Percentiles rank a stretch among this genome's conserved stretches.
phyloP scores from a whole-genome alignment of 2,329 filamentous ascomycete genomes.

The Amylocarpus encephaloides region DNA sequence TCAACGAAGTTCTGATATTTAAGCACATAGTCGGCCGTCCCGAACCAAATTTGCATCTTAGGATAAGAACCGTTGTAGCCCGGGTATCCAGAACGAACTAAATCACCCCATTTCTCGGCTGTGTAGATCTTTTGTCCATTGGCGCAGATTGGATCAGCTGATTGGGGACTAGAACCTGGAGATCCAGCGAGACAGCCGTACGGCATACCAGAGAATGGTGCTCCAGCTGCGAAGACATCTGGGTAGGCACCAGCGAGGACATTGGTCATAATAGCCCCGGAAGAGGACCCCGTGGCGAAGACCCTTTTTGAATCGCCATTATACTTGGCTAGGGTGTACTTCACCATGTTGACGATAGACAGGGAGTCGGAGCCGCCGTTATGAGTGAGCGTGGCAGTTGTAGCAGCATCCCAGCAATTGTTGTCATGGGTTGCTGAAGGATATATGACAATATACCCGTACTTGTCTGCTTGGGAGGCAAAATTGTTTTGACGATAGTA shows the following conservation, averaged over 20 bases:
- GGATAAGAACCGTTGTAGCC: slow-evolving; percentile 29
- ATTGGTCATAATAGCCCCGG: slow-evolving; percentile 47
- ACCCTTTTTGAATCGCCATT: slow-evolving; percentile 44
- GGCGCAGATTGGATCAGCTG: slow-evolving; percentile 48
- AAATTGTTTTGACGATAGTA: neutral
- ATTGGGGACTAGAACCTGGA: slow-evolving; percentile 36
- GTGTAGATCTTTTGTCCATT: slow-evolving; percentile 21
- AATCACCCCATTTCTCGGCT: slow-evolving; percentile 42
- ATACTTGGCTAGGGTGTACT: slow-evolving; percentile 45
- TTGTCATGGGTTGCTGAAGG: slow-evolving; percentile 42
- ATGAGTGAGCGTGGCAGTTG: slow-evolving; percentile 44
- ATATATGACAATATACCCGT: slow-evolving; percentile 56
- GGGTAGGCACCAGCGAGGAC: slow-evolving; percentile 43
- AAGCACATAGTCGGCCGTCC: slow-evolving; percentile 33
- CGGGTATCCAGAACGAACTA: slow-evolving; percentile 33
- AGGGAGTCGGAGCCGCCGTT: slow-evolving; percentile 50
- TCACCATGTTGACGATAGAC: slow-evolving; percentile 52
- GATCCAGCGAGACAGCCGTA: slow-evolving; percentile 38
- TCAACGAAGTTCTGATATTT: slow-evolving; percentile 36
- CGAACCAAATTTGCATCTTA: slow-evolving; percentile 25
- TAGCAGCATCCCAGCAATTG: slow-evolving; percentile 54
- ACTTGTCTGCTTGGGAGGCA: slow-evolving; percentile 39
- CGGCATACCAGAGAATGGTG: slow-evolving; percentile 39
- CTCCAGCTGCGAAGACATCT: slow-evolving; percentile 40
- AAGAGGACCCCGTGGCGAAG: slow-evolving; percentile 46